Percentiles rank a stretch among this genome's conserved stretches.
Conservation (phyloP, 2,329 filamentous ascomycete genomes). For the Talaromyces sp. region DNA sequence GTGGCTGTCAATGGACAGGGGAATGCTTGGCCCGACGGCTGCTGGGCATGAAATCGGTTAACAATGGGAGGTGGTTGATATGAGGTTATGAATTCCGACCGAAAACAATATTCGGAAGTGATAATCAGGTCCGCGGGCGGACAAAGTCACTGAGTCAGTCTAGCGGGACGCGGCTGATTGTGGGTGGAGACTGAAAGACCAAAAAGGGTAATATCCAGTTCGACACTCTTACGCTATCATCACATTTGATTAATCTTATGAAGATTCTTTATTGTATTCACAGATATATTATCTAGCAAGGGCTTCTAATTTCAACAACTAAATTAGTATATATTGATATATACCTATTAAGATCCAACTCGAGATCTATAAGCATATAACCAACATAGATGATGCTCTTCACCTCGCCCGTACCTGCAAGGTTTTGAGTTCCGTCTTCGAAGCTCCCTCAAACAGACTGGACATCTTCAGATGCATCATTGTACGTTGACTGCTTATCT, state of each 20-base stretch:
- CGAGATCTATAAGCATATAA: neutral
- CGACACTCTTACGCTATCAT: too few relatives aligned
- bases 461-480: neutral
- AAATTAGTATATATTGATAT: too few relatives aligned
- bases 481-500: neutral
- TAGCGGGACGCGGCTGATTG: neutral
- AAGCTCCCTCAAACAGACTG: neutral
- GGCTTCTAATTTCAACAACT: too few relatives aligned
- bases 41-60: neutral
- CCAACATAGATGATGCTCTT: slow-evolving; percentile 6
- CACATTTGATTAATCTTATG: too few relatives aligned
- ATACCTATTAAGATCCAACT: neutral
- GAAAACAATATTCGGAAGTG: neutral
- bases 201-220: too few relatives aligned
- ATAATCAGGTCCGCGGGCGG: too few relatives aligned
- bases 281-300: too few relatives aligned
- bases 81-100: neutral
- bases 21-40: neutral
- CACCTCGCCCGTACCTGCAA: slow-evolving; percentile 6
- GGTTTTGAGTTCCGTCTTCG: neutral
- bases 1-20: neutral
- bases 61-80: neutral
- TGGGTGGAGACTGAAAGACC: neutral
- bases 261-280: too few relatives aligned
- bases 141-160: neutral